A percentile compares a stretch with the other conserved stretches of the same genome.
Conservation (phyloP, 2,329 filamentous ascomycete genomes). For the Colletotrichum spinosum region DNA sequence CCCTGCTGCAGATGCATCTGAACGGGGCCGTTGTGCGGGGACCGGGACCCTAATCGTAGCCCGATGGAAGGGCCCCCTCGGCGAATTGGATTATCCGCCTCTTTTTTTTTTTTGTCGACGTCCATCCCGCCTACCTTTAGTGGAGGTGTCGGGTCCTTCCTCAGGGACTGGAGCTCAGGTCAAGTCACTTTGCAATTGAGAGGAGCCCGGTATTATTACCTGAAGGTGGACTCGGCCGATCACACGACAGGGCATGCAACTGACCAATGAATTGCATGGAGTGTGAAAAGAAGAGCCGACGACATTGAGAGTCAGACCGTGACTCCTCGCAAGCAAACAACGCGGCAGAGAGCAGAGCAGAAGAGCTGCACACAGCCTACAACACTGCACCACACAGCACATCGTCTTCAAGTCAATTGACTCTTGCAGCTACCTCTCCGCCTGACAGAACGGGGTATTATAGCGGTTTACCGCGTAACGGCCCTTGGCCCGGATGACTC, state of each 20-base stretch:
- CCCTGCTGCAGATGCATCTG: constrained; percentile 33
- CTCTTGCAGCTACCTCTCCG: constrained; percentile 1
- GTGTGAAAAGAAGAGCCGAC: constrained; percentile 14
- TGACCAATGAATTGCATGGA: constrained; percentile 16
- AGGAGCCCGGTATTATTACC: constrained; percentile 12
- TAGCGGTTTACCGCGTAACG: background rate
- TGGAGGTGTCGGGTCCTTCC: too few relatives aligned
- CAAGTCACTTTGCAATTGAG: background rate
- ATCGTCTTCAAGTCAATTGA: constrained; percentile 3
- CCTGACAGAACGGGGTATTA: background rate
- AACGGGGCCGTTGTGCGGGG: constrained; percentile 8
- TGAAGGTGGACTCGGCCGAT: constrained; percentile 24
- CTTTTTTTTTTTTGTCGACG: background rate
- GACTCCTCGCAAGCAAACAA: constrained; percentile 2
- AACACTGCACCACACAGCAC: constrained; percentile 4
- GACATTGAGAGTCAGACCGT: constrained; percentile 16
- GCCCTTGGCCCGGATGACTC: constrained; percentile 34
- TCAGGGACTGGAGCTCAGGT: background rate
- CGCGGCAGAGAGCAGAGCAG: background rate
- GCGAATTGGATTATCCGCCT: constrained; percentile 35
- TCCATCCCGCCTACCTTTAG: too few relatives aligned
- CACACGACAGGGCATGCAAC: constrained; percentile 18
- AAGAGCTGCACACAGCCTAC: too few relatives aligned
- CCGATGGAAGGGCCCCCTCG: constrained; percentile 13
- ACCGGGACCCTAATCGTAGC: background rate